Base-by-base conservation (phyloP, 345 rosid genomes). In the Noccaea caerulescens region DNA sequence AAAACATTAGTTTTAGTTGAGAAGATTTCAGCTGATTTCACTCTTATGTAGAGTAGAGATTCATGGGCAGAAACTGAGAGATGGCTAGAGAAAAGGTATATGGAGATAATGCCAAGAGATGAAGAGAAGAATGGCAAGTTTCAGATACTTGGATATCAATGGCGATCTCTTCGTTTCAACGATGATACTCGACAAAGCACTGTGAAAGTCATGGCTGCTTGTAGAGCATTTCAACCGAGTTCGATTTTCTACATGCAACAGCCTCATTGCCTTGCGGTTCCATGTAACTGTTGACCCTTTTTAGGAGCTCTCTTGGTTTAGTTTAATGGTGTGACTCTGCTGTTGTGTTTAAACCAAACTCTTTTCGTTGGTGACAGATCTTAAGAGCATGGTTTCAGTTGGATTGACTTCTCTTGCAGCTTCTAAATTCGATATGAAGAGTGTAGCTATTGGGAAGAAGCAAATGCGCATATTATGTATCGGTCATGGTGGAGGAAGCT, bases 401-500 rank as follows among this genome's bases (percentile, higher is more conserved):
- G 99, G 98, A 36, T 66, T 93, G 79, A 76, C 88, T 60, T 80
- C 90, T n/a, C 23, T 93, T 5, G 85, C 82, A 46, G 85, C 89
- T 47, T 87, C 83, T 43, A 75, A 73, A 39, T 86, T 58, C 76
- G 89, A 87, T 70, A 76, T 89, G 67, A 52, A 25, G 46, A 80
- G 77, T 76, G 93, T 85, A 61, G 80, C 77, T 18, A 61, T 23
- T 45, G 95, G 96, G 51, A 77, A 81, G 80, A 84, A 69, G 76
- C 71, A 57, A 34, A 84, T 93, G 95, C 84, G 76, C 11, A 77
- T 93, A 60, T 74, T 93, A 76, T 91, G 97, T 72, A 75, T 93
- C 25, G 98, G 97, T 63, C 96, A 93, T 66, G 98, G 98, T 44
- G 97, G 96, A 34, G 98, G 98, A 72, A 91, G 91, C 78, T 79